Percentiles rank a stretch among this genome's conserved stretches.
Conservation (phyloP, 1,284 basidiomycete species). For the Ceratobasidium papillatum region DNA sequence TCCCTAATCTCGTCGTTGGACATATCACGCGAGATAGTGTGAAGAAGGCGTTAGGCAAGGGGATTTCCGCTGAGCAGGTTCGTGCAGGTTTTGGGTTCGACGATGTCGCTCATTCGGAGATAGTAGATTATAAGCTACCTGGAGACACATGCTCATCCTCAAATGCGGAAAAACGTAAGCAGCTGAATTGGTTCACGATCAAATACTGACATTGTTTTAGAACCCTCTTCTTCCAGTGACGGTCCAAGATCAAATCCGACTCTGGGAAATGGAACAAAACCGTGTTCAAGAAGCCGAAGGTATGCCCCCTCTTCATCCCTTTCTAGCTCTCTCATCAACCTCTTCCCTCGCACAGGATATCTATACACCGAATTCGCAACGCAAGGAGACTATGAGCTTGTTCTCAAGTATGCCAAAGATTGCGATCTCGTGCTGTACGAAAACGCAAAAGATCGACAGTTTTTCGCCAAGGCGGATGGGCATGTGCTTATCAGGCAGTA, state of each 20-base stretch:
- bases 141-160: slow-evolving; percentile 93
- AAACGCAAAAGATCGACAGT: slow-evolving; percentile 71
- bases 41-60: slow-evolving; percentile 91
- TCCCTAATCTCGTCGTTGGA: slow-evolving; percentile 95
- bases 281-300: slow-evolving; percentile 88
- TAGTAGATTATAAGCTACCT: slow-evolving; percentile 93
- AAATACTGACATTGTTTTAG: slow-evolving; percentile 53
- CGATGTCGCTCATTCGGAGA: neutral
- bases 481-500: slow-evolving; percentile 81
- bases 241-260: slow-evolving; percentile 96
- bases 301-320: slow-evolving; percentile 50
- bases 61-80: slow-evolving; percentile 96
- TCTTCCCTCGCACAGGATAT: slow-evolving; percentile 65
- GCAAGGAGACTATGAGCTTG: slow-evolving; percentile 86
- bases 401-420: slow-evolving; percentile 85
- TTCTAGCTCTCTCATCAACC: slow-evolving; percentile 40
- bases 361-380: slow-evolving; percentile 89
- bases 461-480: slow-evolving; percentile 84
- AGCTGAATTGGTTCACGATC: slow-evolving; percentile 27
- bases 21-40: slow-evolving; percentile 95
- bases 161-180: slow-evolving; percentile 93
- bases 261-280: slow-evolving; percentile 98
- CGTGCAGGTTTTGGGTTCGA: slow-evolving; percentile 44
- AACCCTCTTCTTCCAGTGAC: slow-evolving; percentile 93
- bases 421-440: slow-evolving; percentile 85